phyloP scores from a whole-genome alignment of 768 basidiomycete species.

The Pholiota conissans region DNA sequence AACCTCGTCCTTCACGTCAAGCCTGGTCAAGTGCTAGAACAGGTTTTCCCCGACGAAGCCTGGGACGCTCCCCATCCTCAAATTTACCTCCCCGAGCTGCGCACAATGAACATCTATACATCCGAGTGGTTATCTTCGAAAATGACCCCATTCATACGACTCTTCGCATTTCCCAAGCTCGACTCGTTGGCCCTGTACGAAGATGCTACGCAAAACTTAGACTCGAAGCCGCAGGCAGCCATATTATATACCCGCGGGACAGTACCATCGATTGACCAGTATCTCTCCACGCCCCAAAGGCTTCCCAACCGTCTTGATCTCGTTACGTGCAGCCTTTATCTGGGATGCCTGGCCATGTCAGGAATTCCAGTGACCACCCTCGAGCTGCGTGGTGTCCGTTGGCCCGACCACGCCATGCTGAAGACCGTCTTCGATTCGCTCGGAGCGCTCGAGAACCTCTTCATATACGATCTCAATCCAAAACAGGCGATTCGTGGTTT shows the following conservation, averaged over 20 bases:
- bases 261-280: not conserved
- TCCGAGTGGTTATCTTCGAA: constrained; percentile 31
- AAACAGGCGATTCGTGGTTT: constrained; percentile 14
- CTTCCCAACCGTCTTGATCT: constrained; percentile 19
- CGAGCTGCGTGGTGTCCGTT: constrained; percentile 21
- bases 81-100: constrained; percentile 27
- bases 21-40: constrained; percentile 19
- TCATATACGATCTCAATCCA: constrained; percentile 23
- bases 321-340: constrained; percentile 17
- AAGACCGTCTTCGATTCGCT: constrained; percentile 21
- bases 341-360: constrained; percentile 20
- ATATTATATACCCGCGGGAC: constrained; percentile 19
- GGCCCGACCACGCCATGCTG: constrained; percentile 18
- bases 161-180: constrained; percentile 28
- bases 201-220: constrained; percentile 9
- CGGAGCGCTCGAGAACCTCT: constrained; percentile 22
- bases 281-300: not conserved
- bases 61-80: not conserved
- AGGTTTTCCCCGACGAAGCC: constrained; percentile 13
- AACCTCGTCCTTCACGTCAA: constrained; percentile 29
- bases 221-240: constrained; percentile 16
- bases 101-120: constrained; percentile 23
- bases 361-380: constrained; percentile 22
- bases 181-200: constrained; percentile 24
- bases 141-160: constrained; percentile 21